Percentiles rank a stretch among this genome's conserved stretches.
phyloP scores from a whole-genome alignment of 2,329 filamentous ascomycete species.

The Grosmannia huntii region DNA sequence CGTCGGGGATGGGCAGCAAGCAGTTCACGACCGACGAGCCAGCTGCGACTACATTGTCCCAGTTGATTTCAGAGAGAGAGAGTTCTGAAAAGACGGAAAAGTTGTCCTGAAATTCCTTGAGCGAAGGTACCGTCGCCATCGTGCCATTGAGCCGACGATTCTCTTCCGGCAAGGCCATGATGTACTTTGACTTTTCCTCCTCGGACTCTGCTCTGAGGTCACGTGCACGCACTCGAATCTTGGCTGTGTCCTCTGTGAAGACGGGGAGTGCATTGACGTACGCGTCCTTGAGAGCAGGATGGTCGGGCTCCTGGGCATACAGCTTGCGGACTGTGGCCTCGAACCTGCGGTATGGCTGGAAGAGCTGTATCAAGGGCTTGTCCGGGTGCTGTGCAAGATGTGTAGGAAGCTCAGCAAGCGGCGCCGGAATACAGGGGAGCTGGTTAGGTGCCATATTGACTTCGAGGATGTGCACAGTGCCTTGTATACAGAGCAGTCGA shows the following conservation, averaged over 20 bases:
- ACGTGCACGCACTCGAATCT: conserved; percentile 51
- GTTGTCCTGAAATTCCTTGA: conserved; percentile 54
- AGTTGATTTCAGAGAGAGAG: conserved; percentile 62
- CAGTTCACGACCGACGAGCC: conserved; percentile 73
- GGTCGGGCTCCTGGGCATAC: conserved; percentile 54
- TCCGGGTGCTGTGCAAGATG: conserved; percentile 44
- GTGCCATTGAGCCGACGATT: conserved; percentile 50
- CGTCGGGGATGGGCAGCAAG: conserved; percentile 54
- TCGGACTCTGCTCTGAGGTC: conserved; percentile 42
- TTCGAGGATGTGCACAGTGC: not conserved
- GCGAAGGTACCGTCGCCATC: conserved; percentile 51
- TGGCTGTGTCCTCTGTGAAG: conserved; percentile 42
- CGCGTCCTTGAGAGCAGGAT: conserved; percentile 42
- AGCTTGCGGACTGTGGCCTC: conserved; percentile 53
- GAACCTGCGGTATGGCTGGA: conserved; percentile 54
- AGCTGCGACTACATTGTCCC: conserved; percentile 70
- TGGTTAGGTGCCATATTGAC: conserved; percentile 22
- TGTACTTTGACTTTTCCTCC: conserved; percentile 50
- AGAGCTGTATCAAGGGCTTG: conserved; percentile 40
- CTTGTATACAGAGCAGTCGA: too few species aligned
- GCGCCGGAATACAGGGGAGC: conserved; percentile 33
- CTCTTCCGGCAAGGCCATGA: conserved; percentile 52
- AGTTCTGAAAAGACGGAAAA: conserved; percentile 75
- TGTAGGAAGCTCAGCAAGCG: conserved; percentile 29
- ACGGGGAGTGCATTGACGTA: conserved; percentile 53